Percentiles rank a stretch among this genome's conserved stretches.
phyloP scores from a whole-genome alignment of 192 early-diverging fungal species.

The Backusella liffmaniae region DNA sequence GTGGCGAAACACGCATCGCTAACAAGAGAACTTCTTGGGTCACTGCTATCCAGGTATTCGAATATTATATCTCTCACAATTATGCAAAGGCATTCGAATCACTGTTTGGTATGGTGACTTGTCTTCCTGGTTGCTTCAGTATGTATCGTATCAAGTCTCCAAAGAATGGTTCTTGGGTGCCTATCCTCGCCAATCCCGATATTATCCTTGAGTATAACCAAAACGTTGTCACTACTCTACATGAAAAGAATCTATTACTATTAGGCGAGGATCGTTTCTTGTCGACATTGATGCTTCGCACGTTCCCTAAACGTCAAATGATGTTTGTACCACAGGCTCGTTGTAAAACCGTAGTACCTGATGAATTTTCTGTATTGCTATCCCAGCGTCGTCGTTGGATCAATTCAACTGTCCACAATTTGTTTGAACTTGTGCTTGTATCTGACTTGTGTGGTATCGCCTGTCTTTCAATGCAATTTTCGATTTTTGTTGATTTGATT shows the following conservation, averaged over 20 bases:
- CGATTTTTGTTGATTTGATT: conserved; percentile 67
- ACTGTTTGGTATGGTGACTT: conserved; percentile 91
- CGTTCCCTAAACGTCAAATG: conserved; percentile 83
- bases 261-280: conserved; percentile 88
- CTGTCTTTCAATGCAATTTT: conserved; percentile 87
- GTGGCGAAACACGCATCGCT: conserved; percentile 95
- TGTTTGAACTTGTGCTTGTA: conserved; percentile 80
- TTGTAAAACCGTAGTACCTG: conserved; percentile 84
- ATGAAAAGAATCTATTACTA: conserved; percentile 81
- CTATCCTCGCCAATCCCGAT: conserved; percentile 84
- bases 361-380: conserved; percentile 76
- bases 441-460: conserved; percentile 86
- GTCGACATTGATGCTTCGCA: conserved; percentile 81
- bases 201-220: conserved; percentile 77
- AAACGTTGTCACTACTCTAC: conserved; percentile 74
- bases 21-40: conserved; percentile 81
- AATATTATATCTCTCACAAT: conserved; percentile 95
- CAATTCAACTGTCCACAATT: conserved; percentile 91
- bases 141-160: conserved; percentile 93
- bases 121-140: conserved; percentile 94
- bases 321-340: conserved; percentile 80
- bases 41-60: conserved; percentile 95
- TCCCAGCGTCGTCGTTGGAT: conserved; percentile 93
- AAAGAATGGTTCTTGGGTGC: conserved; percentile 69
- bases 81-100: conserved; percentile 94